Percentiles rank a stretch among this genome's conserved stretches.
Evolutionary conservation across 306 rosid genomes (phyloP).

Genomic region (Abrus pulchellus): DNA sequence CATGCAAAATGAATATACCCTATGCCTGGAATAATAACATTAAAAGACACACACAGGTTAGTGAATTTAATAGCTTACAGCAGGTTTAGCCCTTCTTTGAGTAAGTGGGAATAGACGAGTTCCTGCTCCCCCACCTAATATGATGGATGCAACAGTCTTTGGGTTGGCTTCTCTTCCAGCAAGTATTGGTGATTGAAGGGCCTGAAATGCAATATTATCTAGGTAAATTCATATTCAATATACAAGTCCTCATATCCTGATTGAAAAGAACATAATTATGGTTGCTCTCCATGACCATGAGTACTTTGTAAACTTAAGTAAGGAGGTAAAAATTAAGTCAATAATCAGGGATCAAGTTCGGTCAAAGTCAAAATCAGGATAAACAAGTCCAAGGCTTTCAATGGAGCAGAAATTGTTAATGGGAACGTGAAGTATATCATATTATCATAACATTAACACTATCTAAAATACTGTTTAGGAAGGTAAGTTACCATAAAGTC

Average conservation of each 20-base stretch:
- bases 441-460: background rate
- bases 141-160: slow-evolving; percentile 61
- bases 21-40: slow-evolving; percentile 34
- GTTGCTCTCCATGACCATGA: slow-evolving; percentile 11
- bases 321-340: slow-evolving; percentile 25
- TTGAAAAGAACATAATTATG: background rate
- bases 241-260: slow-evolving; percentile 4
- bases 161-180: slow-evolving; percentile 53
- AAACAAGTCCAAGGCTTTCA: slow-evolving; percentile 26
- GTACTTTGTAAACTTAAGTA: slow-evolving; percentile 6
- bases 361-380: background rate
- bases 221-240: slow-evolving; percentile 32
- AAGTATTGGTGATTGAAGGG: slow-evolving; percentile 54
- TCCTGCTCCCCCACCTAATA: slow-evolving; percentile 71
- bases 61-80: slow-evolving; percentile 49
- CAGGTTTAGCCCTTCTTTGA: slow-evolving; percentile 68
- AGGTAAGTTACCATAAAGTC: slow-evolving; percentile 54
- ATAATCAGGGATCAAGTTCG: slow-evolving; percentile 29
- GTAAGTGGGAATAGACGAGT: slow-evolving; percentile 68
- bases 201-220: slow-evolving; percentile 47
- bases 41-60: background rate
- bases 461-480: slow-evolving; percentile 8
- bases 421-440: background rate
- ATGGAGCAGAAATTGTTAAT: slow-evolving; percentile 24
- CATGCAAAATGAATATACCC: slow-evolving; percentile 38